These are phyloP conservation scores for Lyophyllum atratum DNA, from an alignment of 768 basidiomycete species.

Conservation along the genomic window DNA sequence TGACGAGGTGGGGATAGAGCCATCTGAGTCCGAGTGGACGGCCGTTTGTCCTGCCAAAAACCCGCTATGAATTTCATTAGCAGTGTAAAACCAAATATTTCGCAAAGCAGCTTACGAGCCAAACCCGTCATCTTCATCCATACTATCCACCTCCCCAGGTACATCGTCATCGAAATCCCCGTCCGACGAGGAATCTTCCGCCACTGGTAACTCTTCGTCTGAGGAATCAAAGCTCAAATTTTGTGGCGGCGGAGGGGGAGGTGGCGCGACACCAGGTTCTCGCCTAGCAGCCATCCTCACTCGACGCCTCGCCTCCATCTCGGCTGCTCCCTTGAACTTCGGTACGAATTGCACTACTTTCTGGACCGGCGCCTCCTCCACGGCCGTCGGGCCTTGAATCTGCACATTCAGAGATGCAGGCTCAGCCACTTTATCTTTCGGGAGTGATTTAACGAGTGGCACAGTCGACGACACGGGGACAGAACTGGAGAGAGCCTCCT, in stretches of 20 bases:
- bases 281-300: slow-evolving; percentile 67
- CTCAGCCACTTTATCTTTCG: slow-evolving; percentile 10
- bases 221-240: slow-evolving; percentile 56
- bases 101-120: slow-evolving; percentile 62
- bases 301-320: slow-evolving; percentile 78
- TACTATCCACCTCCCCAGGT: slow-evolving; percentile 44
- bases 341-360: slow-evolving; percentile 69
- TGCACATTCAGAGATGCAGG: slow-evolving; percentile 37
- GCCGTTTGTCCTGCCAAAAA: slow-evolving; percentile 65
- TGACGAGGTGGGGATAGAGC: slow-evolving; percentile 59
- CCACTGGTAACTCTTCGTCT: slow-evolving; percentile 46
- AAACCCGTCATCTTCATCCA: slow-evolving; percentile 74
- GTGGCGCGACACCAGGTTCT: slow-evolving; percentile 36
- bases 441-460: slow-evolving; percentile 22
- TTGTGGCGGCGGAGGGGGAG: slow-evolving; percentile 36
- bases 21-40: slow-evolving; percentile 62
- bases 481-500: slow-evolving; percentile 31
- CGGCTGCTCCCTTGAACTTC: slow-evolving; percentile 80
- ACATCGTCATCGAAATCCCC: slow-evolving; percentile 54
- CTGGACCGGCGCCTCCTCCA: slow-evolving; percentile 45
- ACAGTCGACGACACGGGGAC: slow-evolving; percentile 27
- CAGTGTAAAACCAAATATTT: not conserved
- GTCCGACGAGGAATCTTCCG: slow-evolving; percentile 49
- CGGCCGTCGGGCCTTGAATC: slow-evolving; percentile 40
- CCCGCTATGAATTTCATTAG: slow-evolving; percentile 43